Percentiles rank a stretch among this genome's conserved stretches.
Conservation (phyloP, 805 yeast genomes). For the Lipomyces oligophaga region DNA sequence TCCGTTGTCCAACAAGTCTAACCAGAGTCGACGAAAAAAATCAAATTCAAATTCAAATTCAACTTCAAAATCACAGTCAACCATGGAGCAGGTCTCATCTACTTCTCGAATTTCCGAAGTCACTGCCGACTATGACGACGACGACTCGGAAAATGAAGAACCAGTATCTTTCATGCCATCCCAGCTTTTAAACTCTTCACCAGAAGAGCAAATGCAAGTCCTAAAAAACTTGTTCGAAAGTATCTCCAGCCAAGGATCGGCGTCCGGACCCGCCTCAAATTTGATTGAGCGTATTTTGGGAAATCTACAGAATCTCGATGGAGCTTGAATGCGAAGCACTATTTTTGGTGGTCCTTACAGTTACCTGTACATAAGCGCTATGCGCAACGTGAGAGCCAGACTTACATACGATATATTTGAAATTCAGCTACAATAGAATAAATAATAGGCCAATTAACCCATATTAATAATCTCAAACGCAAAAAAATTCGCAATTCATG, state of each 20-base stretch:
- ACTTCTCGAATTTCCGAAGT: no score
- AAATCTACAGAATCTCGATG: no score
- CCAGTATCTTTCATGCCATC: constrained; percentile 14
- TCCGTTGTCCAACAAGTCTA: background rate
- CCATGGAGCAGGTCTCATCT: no score
- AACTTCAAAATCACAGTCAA: background rate
- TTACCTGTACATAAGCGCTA: no score
- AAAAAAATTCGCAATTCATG: no score
- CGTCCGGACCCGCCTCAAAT: constrained; percentile 40
- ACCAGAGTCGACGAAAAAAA: background rate
- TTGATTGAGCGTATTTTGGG: constrained; percentile 33
- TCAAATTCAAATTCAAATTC: background rate
- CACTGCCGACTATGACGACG: no score
- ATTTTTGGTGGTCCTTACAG: no score
- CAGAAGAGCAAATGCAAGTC: constrained; percentile 12
- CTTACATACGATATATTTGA: no score
- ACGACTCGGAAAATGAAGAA: constrained; percentile 16
- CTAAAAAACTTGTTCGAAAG: constrained; percentile 35
- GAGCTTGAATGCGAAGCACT: no score
- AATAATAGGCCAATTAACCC: no score
- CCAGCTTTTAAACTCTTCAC: background rate
- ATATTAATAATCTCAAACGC: background rate
- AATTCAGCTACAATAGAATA: no score
- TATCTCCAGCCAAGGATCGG: constrained; percentile 33
- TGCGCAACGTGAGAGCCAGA: no score